Evolutionary conservation across 2,329 filamentous ascomycete genomes (phyloP), one percentile per base, ranked within the genome.

Genomic region (Tricladium varicosporioides): DNA sequence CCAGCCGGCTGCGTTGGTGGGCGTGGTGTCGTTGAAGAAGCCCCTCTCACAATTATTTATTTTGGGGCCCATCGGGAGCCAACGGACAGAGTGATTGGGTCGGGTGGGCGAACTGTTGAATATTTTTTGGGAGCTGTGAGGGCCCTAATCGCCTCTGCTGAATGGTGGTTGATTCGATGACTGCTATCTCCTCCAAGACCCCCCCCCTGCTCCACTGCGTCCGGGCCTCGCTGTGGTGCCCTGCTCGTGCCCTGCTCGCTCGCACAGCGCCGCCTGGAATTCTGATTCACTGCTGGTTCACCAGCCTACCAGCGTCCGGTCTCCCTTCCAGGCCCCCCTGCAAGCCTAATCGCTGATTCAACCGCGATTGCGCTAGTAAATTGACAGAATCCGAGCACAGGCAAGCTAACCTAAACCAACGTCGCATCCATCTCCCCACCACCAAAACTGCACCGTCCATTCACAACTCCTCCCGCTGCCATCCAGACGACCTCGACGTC

Each of bases 351-450:
- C 36, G 36, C 36, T 40, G 36, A 54, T 36, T 48, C 52, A 54
- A 48, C 51, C 51, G 22, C 51, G 51, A 53, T 53, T 53, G 43
- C 51, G 43, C 51, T 53, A 53, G 51, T 31, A 49, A 55, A 51
- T 19, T 54, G 55, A 58, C 55, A 53, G 55, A 51, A 42, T 51
- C 55, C 51, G 45, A 50, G 33, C 54, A 32, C 43, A 10, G 14
- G 14, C 42, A 15, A 11, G 13, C 22, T 53, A 16, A 22, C 32
- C 16, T 43, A 53, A n/a, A 32, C 7, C 47, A 45, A 22, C 10
- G 42, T 40, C 15, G 9, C 16, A 54, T 32, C 31, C 18, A 14
- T 31, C 22, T 16, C 53, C 36, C n/a, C 46, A 51, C 43, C 33
- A 44, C 54, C 48, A 48, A 31, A 16, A 16, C 42, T 16, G 18